Conservation (phyloP, 371 early-diverging fungal genomes). For the Capillidium heterosporum region DNA sequence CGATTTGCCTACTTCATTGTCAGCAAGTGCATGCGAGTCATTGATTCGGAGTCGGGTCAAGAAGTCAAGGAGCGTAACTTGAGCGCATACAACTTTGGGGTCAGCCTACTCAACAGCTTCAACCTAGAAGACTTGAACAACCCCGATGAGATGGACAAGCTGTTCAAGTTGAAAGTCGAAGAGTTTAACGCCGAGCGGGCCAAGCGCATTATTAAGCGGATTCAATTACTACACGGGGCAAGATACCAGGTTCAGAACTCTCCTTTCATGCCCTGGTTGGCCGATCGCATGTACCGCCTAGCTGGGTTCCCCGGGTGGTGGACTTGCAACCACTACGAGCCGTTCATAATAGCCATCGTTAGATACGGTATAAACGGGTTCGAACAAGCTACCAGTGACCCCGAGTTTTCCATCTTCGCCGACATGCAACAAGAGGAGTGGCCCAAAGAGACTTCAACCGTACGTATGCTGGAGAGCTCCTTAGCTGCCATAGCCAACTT, state of each 20-base stretch:
- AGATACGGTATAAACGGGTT: conserved; percentile 48
- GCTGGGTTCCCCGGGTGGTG: conserved; percentile 37
- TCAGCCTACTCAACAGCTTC: neutral
- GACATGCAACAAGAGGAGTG: conserved; percentile 10
- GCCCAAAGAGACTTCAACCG: neutral
- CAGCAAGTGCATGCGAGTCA: neutral
- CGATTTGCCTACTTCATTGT: neutral
- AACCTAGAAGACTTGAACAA: neutral
- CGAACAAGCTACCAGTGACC: conserved; percentile 48
- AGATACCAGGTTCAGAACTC: conserved; percentile 15
- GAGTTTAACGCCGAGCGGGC: conserved; percentile 45
- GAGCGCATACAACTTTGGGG: neutral
- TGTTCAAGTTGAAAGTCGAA: conserved; percentile 22
- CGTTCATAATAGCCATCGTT: conserved; percentile 44
- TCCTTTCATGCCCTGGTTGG: conserved; percentile 14
- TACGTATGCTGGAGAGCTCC: too few species aligned
- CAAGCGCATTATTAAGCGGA: conserved; percentile 45
- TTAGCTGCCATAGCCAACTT: too few species aligned
- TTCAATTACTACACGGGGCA: conserved; percentile 48
- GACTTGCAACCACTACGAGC: conserved; percentile 42
- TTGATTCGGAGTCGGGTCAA: neutral
- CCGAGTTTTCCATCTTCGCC: conserved; percentile 28
- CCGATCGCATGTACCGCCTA: conserved; percentile 7
- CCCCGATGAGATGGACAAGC: conserved; percentile 9
- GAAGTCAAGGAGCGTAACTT: neutral